phyloP scores from a whole-genome alignment of 305 asterid genomes.

The Petunia hybrid region DNA sequence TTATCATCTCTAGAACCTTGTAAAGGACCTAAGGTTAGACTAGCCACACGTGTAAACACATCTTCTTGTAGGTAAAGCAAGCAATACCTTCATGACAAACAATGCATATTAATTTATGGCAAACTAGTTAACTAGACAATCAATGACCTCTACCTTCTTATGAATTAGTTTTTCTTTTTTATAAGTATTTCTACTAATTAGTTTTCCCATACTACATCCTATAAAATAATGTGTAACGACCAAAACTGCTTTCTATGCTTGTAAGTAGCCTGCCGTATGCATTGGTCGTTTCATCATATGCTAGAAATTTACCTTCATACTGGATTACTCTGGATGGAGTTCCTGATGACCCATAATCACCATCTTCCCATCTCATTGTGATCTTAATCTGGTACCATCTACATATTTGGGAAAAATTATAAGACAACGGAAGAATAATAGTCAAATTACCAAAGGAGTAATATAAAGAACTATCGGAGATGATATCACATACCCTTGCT shows the following conservation, averaged over 20 bases:
- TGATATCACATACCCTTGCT: conserved; percentile 82
- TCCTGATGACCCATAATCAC: conserved; percentile 61
- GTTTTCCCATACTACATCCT: background rate
- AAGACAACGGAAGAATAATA: conserved; percentile 25
- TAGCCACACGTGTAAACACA: background rate
- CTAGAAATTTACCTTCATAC: conserved; percentile 70
- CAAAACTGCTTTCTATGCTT: background rate
- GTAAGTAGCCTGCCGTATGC: conserved; percentile 14
- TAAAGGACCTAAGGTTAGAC: conserved; percentile 18
- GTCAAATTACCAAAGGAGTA: conserved; percentile 22
- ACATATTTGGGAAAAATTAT: conserved; percentile 29
- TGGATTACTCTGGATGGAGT: conserved; percentile 96
- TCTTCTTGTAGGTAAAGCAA: background rate
- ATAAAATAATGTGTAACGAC: conserved; percentile 20
- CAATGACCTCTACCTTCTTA: conserved; percentile 7
- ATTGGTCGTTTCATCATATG: background rate
- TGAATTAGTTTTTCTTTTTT: background rate
- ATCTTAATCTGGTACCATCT: conserved; percentile 97
- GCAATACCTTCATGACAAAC: background rate
- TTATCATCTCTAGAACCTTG: conserved; percentile 9
- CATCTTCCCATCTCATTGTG: conserved; percentile 93
- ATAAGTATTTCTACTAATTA: too few species aligned
- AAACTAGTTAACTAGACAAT: conserved; percentile 13
- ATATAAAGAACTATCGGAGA: conserved; percentile 29
- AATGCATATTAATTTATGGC: conserved; percentile 8